Conservation (phyloP, 2,329 filamentous ascomycete species). For the Monosporascus cannonballus region DNA sequence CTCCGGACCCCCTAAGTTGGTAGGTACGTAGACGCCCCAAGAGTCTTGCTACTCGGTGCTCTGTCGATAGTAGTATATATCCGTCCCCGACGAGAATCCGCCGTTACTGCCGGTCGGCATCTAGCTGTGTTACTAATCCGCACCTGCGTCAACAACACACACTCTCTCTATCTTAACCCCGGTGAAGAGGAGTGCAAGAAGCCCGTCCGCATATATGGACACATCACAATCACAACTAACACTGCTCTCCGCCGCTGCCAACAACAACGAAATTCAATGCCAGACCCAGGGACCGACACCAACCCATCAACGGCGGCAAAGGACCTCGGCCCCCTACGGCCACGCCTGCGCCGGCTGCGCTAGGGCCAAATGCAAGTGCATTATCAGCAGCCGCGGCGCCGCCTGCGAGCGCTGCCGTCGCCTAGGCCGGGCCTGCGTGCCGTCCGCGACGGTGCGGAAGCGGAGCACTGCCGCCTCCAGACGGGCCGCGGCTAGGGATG, state of each 20-base stretch:
- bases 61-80: too few relatives aligned
- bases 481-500: background rate
- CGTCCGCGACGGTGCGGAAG: constrained; percentile 29
- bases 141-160: too few relatives aligned
- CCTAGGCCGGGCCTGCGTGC: constrained; percentile 33
- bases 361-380: constrained; percentile 40
- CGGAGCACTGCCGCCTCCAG: constrained; percentile 9
- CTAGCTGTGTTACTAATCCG: too few relatives aligned
- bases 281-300: background rate
- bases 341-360: constrained; percentile 35
- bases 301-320: background rate
- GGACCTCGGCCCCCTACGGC: constrained; percentile 32
- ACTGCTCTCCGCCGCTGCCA: background rate
- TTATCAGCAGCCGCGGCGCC: constrained; percentile 23
- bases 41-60: too few relatives aligned
- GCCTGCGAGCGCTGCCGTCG: constrained; percentile 35
- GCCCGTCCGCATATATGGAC: too few relatives aligned
- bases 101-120: too few relatives aligned
- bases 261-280: background rate
- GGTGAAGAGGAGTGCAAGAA: too few relatives aligned
- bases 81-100: too few relatives aligned
- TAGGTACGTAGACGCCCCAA: too few relatives aligned
- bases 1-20: too few relatives aligned
- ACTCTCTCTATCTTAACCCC: too few relatives aligned
- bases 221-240: too few relatives aligned